These are phyloP conservation scores for Tetrapyrgos nigripes DNA, from an alignment of 1,284 basidiomycete species.

Conservation along the genomic window DNA sequence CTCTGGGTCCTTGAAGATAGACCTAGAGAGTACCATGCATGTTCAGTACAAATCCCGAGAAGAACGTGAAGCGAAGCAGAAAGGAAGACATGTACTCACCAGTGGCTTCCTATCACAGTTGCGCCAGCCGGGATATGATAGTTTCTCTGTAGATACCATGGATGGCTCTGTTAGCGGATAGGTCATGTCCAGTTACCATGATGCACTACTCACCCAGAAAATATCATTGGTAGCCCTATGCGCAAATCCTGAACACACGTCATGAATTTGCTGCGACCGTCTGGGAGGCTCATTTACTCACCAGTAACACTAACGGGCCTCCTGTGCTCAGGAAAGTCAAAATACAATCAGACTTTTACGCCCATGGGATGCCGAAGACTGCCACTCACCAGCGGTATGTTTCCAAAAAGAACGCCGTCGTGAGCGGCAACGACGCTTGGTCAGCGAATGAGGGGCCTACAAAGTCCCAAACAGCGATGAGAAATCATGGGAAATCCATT, in stretches of 20 bases:
- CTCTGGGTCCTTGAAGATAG: constrained; percentile 58
- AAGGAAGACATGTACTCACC: constrained; percentile 38
- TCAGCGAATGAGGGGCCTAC: constrained; percentile 60
- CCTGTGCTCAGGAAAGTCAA: not conserved
- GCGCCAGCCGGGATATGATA: constrained; percentile 65
- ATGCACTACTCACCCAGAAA: constrained; percentile 52
- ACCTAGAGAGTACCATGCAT: constrained; percentile 35
- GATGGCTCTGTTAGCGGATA: not conserved
- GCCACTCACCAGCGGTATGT: constrained; percentile 56
- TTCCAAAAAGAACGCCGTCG: constrained; percentile 68
- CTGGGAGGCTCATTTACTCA: not conserved
- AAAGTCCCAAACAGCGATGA: too few relatives aligned
- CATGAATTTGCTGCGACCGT: not conserved
- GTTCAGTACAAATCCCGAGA: not conserved
- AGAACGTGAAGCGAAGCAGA: not conserved
- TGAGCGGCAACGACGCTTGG: constrained; percentile 53
- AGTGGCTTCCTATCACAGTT: constrained; percentile 62
- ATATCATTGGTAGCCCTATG: constrained; percentile 66
- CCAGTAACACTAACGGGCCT: constrained; percentile 58
- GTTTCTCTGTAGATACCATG: constrained; percentile 43
- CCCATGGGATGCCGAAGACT: not conserved
- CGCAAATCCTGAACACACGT: constrained; percentile 42
- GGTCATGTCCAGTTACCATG: not conserved
- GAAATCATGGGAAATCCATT: too few relatives aligned
- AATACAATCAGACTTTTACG: not conserved